Evolutionary conservation across 257 asterid genomes (phyloP).

Genomic region (Gynochthodes officinalis): DNA sequence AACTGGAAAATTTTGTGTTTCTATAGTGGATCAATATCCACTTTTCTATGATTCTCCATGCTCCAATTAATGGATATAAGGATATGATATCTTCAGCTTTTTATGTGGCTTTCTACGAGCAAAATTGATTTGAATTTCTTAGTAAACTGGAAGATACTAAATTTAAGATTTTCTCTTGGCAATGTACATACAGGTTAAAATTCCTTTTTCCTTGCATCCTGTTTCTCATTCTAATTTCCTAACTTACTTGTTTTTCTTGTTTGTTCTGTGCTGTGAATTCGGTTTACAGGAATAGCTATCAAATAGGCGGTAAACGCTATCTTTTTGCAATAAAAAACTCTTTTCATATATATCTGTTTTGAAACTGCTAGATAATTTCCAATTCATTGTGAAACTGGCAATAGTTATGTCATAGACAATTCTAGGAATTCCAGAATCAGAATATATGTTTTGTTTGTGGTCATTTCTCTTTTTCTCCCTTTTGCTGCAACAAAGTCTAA

Average conservation of each 20-base stretch:
- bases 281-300: background rate
- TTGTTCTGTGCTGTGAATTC: background rate
- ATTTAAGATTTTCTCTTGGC: no score
- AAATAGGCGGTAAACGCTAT: background rate
- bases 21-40: background rate
- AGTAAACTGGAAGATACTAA: background rate
- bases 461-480: background rate
- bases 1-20: background rate
- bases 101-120: background rate
- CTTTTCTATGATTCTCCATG: constrained; percentile 1
- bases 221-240: background rate
- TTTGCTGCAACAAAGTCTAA: background rate
- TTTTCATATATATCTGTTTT: background rate
- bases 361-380: background rate
- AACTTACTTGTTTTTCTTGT: background rate
- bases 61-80: background rate
- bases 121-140: background rate
- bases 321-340: background rate
- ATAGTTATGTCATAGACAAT: background rate
- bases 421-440: background rate
- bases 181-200: no score
- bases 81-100: background rate
- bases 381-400: constrained; percentile 3
- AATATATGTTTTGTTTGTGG: background rate
- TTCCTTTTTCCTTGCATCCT: background rate